phyloP scores from a whole-genome alignment of 805 yeast species.

The Saccharomyces eubayanus region DNA sequence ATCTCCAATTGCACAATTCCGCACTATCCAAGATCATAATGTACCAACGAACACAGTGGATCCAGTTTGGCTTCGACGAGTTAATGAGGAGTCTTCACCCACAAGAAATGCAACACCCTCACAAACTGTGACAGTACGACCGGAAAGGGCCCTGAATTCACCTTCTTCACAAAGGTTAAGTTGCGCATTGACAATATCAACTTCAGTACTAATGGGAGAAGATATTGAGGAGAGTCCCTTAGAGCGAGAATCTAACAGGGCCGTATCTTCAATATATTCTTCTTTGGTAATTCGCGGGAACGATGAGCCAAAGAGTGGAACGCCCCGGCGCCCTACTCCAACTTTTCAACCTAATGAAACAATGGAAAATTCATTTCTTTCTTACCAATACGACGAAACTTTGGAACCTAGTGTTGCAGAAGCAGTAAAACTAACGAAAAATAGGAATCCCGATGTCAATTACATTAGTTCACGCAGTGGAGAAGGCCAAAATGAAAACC shows the following conservation, averaged over 20 bases:
- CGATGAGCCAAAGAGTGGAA: not conserved
- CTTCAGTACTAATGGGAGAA: not conserved
- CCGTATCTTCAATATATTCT: not conserved
- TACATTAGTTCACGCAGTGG: not conserved
- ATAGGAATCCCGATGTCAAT: slow-evolving; percentile 8
- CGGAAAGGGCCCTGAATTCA: not conserved
- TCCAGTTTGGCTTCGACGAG: not conserved
- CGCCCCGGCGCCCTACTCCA: not conserved
- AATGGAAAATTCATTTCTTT: slow-evolving; percentile 2
- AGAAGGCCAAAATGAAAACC: not conserved
- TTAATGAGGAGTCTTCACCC: not conserved
- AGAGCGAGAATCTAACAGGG: not conserved
- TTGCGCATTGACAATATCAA: not conserved
- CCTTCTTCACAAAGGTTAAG: not conserved
- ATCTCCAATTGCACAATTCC: not conserved
- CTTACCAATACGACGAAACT: slow-evolving; percentile 6
- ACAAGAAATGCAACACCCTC: not conserved
- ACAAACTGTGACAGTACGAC: not conserved
- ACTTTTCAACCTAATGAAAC: not conserved
- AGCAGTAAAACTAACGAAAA: slow-evolving; percentile 19
- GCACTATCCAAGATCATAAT: not conserved
- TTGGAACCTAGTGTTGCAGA: slow-evolving; percentile 21
- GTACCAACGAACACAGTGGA: not conserved
- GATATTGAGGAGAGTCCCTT: not conserved
- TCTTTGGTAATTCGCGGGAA: not conserved